Percentiles rank a stretch among this genome's conserved stretches.
phyloP scores from a whole-genome alignment of 371 early-diverging fungal genomes.

The Haplosporangium sp. region DNA sequence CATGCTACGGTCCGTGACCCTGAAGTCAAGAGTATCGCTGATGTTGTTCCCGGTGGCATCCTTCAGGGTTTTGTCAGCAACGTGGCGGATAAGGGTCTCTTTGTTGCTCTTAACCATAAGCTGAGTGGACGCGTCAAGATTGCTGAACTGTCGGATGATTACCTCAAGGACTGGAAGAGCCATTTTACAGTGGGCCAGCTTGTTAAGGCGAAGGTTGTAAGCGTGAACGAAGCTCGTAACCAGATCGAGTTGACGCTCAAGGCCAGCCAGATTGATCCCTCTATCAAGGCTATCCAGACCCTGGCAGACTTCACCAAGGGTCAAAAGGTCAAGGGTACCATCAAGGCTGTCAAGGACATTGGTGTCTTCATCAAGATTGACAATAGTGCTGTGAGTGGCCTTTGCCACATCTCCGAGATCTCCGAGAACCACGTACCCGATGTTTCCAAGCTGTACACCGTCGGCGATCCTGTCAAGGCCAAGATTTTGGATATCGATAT shows the following conservation, averaged over 20 bases:
- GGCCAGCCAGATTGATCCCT: constrained; percentile 70
- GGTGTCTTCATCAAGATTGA: constrained; percentile 82
- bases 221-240: constrained; percentile 38
- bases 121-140: constrained; percentile 86
- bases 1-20: constrained; percentile 45
- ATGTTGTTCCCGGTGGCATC: constrained; percentile 65
- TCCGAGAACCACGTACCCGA: constrained; percentile 62
- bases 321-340: constrained; percentile 73
- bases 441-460: constrained; percentile 64
- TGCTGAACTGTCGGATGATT: constrained; percentile 87
- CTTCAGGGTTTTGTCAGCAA: constrained; percentile 81
- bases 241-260: constrained; percentile 63
- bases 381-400: constrained; percentile 68
- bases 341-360: constrained; percentile 71
- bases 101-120: constrained; percentile 75
- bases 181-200: constrained; percentile 78
- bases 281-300: constrained; percentile 62
- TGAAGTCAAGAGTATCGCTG: constrained; percentile 61
- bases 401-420: constrained; percentile 80
- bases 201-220: constrained; percentile 79
- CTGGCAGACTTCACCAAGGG: constrained; percentile 68
- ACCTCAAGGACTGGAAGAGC: constrained; percentile 83
- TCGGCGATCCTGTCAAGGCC: constrained; percentile 82
- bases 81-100: constrained; percentile 79
- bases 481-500: constrained; percentile 73